A percentile compares a stretch with the other conserved stretches of the same genome.
These are phyloP conservation scores for Mucor irregularis DNA, from an alignment of 371 early-diverging fungal genomes.

Conservation along the genomic window DNA sequence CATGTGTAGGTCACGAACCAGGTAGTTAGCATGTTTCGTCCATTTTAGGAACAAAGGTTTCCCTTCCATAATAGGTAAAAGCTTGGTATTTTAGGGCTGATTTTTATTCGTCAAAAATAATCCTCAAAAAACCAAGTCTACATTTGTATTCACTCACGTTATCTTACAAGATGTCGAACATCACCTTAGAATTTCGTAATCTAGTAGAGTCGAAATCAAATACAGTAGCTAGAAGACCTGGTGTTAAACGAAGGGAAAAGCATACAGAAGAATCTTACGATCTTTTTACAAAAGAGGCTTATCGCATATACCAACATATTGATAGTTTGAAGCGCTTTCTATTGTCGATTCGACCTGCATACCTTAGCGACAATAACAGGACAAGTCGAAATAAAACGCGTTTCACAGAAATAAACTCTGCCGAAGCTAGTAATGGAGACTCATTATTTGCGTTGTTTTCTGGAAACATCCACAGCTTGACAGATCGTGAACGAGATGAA, in stretches of 20 bases:
- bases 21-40: too few relatives aligned
- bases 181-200: constrained; percentile 24
- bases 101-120: too few relatives aligned
- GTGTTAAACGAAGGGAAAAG: neutral
- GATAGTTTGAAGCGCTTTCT: constrained; percentile 43
- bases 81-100: too few relatives aligned
- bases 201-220: constrained; percentile 16
- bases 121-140: too few relatives aligned
- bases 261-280: constrained; percentile 29
- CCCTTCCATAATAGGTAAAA: too few relatives aligned
- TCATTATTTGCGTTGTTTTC: constrained; percentile 43
- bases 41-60: too few relatives aligned
- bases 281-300: constrained; percentile 53
- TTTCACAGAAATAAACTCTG: neutral
- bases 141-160: too few relatives aligned
- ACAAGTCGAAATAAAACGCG: constrained; percentile 5
- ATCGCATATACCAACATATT: constrained; percentile 51
- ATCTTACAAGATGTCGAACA: constrained; percentile 16
- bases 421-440: neutral
- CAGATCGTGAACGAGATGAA: constrained; percentile 57
- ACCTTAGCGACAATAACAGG: constrained; percentile 35
- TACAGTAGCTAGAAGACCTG: neutral
- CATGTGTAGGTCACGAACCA: too few relatives aligned
- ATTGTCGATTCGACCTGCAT: constrained; percentile 46
- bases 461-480: constrained; percentile 30